Evolutionary conservation across 2,329 filamentous ascomycete species (phyloP).

Genomic region (Fusarium oligoseptatum): DNA sequence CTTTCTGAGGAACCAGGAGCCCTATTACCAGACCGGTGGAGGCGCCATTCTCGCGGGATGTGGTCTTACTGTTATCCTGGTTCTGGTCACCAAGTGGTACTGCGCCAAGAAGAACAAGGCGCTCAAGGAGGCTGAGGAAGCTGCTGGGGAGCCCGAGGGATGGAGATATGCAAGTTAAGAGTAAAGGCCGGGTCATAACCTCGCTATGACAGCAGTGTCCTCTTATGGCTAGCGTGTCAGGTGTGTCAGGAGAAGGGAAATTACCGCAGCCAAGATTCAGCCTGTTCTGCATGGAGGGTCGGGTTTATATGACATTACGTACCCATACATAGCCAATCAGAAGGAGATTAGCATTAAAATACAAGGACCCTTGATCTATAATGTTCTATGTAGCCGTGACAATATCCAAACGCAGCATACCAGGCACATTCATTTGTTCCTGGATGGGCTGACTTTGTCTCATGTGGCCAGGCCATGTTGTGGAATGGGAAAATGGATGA

Average conservation of each 20-base stretch:
- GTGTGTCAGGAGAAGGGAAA: background rate
- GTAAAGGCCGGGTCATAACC: background rate
- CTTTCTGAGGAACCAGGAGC: slow-evolving; percentile 47
- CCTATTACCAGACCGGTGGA: slow-evolving; percentile 48
- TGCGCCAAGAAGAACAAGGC: slow-evolving; percentile 43
- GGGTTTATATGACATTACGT: background rate
- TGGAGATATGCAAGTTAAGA: slow-evolving; percentile 29
- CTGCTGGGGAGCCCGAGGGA: slow-evolving; percentile 24
- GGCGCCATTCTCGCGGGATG: slow-evolving; percentile 47
- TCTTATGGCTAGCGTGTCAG: background rate
- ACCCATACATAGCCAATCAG: background rate
- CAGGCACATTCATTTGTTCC: background rate
- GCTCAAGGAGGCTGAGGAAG: slow-evolving; percentile 35
- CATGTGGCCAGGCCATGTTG: too few species aligned
- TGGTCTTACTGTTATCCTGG: slow-evolving; percentile 33
- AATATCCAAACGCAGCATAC: background rate
- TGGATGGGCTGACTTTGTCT: background rate
- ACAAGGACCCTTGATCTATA: background rate
- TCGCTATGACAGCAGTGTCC: background rate
- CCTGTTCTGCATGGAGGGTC: background rate
- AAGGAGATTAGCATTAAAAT: background rate
- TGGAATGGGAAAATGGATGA: too few species aligned
- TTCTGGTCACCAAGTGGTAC: slow-evolving; percentile 42
- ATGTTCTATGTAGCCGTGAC: background rate
- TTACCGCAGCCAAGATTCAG: background rate